A percentile compares a stretch with the other conserved stretches of the same genome.
Conservation (phyloP, 2,329 filamentous ascomycete genomes). For the Didymella segeticola region DNA sequence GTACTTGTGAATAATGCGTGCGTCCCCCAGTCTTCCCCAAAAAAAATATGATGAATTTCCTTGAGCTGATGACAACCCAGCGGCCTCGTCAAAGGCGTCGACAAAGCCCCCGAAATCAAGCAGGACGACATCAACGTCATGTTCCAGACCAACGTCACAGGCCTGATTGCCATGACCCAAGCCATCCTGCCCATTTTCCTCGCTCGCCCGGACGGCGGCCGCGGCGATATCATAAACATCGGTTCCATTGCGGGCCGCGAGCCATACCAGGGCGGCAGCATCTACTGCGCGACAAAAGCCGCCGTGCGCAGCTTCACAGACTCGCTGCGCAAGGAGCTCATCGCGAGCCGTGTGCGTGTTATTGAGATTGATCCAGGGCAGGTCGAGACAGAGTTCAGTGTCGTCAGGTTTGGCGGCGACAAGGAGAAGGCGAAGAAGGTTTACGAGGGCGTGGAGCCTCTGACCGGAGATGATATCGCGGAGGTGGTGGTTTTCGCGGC, state of each 20-base stretch:
- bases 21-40: slow-evolving; percentile 39
- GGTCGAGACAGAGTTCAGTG: slow-evolving; percentile 91
- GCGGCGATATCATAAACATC: slow-evolving; percentile 94
- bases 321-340: slow-evolving; percentile 79
- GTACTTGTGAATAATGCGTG: slow-evolving; percentile 96
- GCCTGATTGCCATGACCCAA: slow-evolving; percentile 96
- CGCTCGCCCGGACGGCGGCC: slow-evolving; percentile 69
- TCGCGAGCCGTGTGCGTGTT: slow-evolving; percentile 78
- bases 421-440: slow-evolving; percentile 89
- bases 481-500: slow-evolving; percentile 88
- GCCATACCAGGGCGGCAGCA: slow-evolving; percentile 81
- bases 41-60: background rate
- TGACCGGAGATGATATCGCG: slow-evolving; percentile 89
- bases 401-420: slow-evolving; percentile 88
- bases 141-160: slow-evolving; percentile 93
- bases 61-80: slow-evolving; percentile 52
- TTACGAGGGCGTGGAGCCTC: slow-evolving; percentile 74
- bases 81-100: slow-evolving; percentile 87
- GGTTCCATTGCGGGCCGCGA: slow-evolving; percentile 91
- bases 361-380: slow-evolving; percentile 92
- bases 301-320: slow-evolving; percentile 87
- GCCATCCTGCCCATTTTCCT: slow-evolving; percentile 84
- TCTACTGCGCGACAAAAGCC: slow-evolving; percentile 94
- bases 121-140: slow-evolving; percentile 84
- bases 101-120: slow-evolving; percentile 81